A percentile compares a stretch with the other conserved stretches of the same genome.
phyloP scores from a whole-genome alignment of 1,284 basidiomycete genomes.

The Kwoniella shivajii region DNA sequence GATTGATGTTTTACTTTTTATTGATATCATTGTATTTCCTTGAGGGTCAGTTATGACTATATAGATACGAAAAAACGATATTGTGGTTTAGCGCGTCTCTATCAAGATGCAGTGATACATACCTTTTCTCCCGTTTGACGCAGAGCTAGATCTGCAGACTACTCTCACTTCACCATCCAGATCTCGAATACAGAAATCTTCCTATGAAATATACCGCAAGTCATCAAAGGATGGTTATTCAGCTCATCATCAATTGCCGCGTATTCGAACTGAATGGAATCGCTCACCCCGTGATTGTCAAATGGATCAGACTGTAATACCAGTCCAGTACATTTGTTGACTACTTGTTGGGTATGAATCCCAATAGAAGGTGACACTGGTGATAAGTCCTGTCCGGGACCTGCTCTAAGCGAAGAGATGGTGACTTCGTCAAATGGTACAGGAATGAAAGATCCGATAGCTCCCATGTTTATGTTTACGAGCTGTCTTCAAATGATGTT shows the following conservation, averaged over 20 bases:
- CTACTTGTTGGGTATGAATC: not conserved
- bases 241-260: not conserved
- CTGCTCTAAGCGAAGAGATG: not conserved
- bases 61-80: not conserved
- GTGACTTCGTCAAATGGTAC: not conserved
- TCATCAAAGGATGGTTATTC: not conserved
- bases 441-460: not conserved
- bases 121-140: not conserved
- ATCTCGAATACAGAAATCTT: not conserved
- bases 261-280: not conserved
- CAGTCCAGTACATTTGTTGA: not conserved
- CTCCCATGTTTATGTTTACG: not conserved
- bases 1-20: conserved; percentile 37
- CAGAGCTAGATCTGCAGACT: not conserved
- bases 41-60: conserved; percentile 45
- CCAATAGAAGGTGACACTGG: not conserved
- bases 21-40: conserved; percentile 39
- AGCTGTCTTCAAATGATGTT: no score
- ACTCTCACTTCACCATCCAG: not conserved
- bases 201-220: not conserved
- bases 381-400: not conserved
- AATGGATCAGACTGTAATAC: conserved; percentile 1
- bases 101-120: not conserved
- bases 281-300: not conserved
- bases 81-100: not conserved